Base-by-base conservation (phyloP, 176 grass and related monocot genomes). In the Pharus latifolius region DNA sequence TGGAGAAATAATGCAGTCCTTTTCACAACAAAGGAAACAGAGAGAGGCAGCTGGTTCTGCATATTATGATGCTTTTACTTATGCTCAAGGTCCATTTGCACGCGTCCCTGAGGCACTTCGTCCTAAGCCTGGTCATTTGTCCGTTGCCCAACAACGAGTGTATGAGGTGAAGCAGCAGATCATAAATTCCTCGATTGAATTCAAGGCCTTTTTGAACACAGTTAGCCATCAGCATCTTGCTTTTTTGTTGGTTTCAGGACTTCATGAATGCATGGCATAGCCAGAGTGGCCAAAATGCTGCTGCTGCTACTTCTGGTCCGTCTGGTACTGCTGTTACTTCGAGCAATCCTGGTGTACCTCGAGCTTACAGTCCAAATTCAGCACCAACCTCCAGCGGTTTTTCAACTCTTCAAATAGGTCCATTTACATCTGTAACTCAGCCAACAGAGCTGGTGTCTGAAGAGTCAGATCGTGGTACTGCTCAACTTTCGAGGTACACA, bases 201-300 rank as follows among this genome's bases (percentile, higher is more conserved):
- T 56, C 55, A 60, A 16, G 42, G 23, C 61, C 10, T 52, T 63
- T 49, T 33, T 26, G 48, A 19, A 51, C 22, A 52, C 1, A 7
- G n/a, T n/a, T 68, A 27, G 22, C 37, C 63, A 56, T 33, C 26
- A 58, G 40, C 26, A 77, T 76, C 31, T 82, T 60, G 33, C 35
- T 77, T 51, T 52, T 27, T 32, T 53, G 46, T 84, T 53, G 8
- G 67, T 65, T 80, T 52, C 74, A 98, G 94, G 94, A 98, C 72
- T 98, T 98, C 65, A 82, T 89, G 17, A 83, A 83, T 83, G 74
- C 93, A 42, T 98, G 94, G 94, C 89, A 98, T 46, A 80, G 84
- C 49, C 88, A 97, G 46, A 61, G 67, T 72, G 77, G 70, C 76
- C 85, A 92, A 74, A 98, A 85, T 88, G 73, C 84, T 74, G 80